Base-by-base conservation (phyloP, 768 basidiomycete species). In the Pisolithus orientalis region DNA sequence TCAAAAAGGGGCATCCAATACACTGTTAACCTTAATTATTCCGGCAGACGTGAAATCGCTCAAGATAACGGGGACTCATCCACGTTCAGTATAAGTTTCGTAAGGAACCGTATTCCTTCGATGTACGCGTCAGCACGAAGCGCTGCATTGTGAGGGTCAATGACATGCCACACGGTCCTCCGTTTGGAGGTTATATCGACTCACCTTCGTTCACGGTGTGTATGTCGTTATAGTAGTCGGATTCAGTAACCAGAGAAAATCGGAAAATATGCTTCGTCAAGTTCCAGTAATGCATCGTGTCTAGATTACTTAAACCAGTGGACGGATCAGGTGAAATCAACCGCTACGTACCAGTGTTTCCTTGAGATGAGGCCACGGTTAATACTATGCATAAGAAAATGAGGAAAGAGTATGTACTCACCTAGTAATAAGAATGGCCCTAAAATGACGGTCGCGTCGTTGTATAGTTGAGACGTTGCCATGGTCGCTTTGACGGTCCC, bases 21-120 rank as follows among this genome's bases (percentile, higher is more conserved):
- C 13, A 34, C 34, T 13, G 34, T 34, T 34, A 34, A 34, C 34
- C 34, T 34, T 34, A 34, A 9, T 16, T 31, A 28, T 13, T 14
- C 8, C 21, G 6, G 43, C 43, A 28, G 25, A 28, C 39, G 5
- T 32, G 11, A 4, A 34, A 34, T 1, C 34, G 13, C 9, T 60
- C 43, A 61, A 1, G 48, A 49, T 10, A 61, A 27, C 27, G 57
- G 34, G 4, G 77, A 70, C 60, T 87, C 84, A 56, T 87, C 85
- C 2, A 74, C 72, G 61, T 87, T 88, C 44, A 88, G 68, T 16
- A 88, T 80, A 24, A 87, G 68, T 16, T 77, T 77, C 2, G 76
- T 70, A 61, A 80, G 85, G 70, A 88, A 87, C n/a, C 79, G 73
- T 44, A 86, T 80, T 52, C 78, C 77, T 59, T 85, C 83, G 51